Conservation (phyloP, 768 basidiomycete species). For the Hirschioporus abietinus region DNA sequence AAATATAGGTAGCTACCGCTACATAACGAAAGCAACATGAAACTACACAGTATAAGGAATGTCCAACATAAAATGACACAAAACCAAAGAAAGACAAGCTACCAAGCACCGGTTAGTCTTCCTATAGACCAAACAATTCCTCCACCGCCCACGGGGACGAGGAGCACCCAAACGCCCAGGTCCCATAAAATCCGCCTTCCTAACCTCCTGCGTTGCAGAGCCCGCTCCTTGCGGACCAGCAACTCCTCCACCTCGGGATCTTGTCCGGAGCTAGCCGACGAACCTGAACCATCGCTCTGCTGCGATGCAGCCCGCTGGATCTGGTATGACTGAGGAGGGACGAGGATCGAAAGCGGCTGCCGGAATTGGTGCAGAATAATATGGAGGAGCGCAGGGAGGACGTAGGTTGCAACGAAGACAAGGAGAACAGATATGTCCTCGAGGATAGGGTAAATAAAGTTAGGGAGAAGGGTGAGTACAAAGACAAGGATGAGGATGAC, state of each 20-base stretch:
- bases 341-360: conserved; percentile 77
- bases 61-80: neutral
- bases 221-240: conserved; percentile 79
- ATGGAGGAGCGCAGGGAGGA: conserved; percentile 62
- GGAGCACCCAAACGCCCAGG: conserved; percentile 70
- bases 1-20: neutral
- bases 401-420: conserved; percentile 52
- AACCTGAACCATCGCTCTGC: conserved; percentile 11
- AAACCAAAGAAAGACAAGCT: conserved; percentile 11
- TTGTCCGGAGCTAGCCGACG: conserved; percentile 18
- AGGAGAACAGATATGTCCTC: conserved; percentile 45
- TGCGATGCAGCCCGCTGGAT: conserved; percentile 16
- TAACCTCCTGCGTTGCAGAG: conserved; percentile 69
- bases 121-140: conserved; percentile 56
- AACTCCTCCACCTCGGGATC: conserved; percentile 52
- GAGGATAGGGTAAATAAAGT: conserved; percentile 31
- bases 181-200: conserved; percentile 78
- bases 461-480: conserved; percentile 41
- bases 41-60: neutral
- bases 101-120: conserved; percentile 50
- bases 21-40: neutral
- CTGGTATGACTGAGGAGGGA: conserved; percentile 44
- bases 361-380: conserved; percentile 81
- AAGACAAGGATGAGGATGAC: conserved; percentile 37
- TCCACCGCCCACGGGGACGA: conserved; percentile 53